Base-by-base conservation (phyloP, 495 filamentous ascomycete species). In the Hyphodiscus hymeniophilus region DNA sequence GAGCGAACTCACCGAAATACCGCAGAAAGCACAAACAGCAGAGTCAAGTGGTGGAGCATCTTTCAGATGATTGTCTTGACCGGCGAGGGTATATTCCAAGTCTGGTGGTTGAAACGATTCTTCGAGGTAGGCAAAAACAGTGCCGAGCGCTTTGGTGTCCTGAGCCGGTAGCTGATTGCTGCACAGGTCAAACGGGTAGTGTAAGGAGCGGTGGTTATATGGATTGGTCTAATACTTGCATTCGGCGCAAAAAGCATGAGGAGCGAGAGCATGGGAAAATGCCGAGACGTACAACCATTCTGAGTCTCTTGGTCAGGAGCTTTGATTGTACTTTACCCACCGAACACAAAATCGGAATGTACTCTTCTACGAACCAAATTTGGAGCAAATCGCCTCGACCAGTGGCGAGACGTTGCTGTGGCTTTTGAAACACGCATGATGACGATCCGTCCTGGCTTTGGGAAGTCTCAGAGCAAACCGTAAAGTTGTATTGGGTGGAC, bases 1-100 rank as follows among this genome's bases (percentile, higher is more conserved):
- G 92, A 98, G 70, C 77, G 94, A 52, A 91, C 87, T 47, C 92
- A 98, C 75, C 79, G 92, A 56, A 97, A 98, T 70, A 98, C 92
- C 3, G 92, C 92, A 40, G 92, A 98, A 74, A 95, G 89, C 77
- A 98, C 92, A 48, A 98, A 98, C 66, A 79, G 80, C 51, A 73
- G 92, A 45, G 92, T 98, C 50, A 98, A 98, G 70, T 98, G 92
- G 92, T 98, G 94, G 94, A 96, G 90, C 63, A 77, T 97, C 51
- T 97, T 97, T 68, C 89, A 97, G 67, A 75, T 98, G 48, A 77
- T 80, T 42, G 84, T 98, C 46, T 76, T 98, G 39, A 73, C 92
- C 50, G 92, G 85, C 38, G 87, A 95, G 73, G 89, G 89, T 58
- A 71, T 96, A 42, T 98, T 97, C 74, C 92, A 98, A 69, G 94